Evolutionary conservation across 768 basidiomycete genomes (phyloP), one percentile per base, ranked within the genome.

Genomic region (Clitopilus passeckerianus): DNA sequence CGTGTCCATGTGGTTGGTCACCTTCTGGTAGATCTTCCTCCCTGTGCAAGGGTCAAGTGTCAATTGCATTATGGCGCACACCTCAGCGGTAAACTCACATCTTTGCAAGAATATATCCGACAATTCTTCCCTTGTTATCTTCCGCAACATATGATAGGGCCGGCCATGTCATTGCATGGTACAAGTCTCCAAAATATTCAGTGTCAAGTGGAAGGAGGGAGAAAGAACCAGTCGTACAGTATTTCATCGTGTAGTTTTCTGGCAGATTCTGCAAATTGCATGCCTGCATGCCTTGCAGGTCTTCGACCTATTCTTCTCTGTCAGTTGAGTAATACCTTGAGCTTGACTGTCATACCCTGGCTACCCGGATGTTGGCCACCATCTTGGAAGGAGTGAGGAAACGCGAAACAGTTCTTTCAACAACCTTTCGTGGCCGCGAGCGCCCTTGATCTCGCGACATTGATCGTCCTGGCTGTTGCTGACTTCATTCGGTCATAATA

Each of bases 161-260:
- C 1, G 95, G 95, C 95, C 95, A 98, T n/a, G 93, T 92, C 75
- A 96, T 80, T 8, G 86, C 85, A 68, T 97, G 95, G 72, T 95
- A 98, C 53, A 96, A 80, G 71, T 95, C 93, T 80, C 34, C n/a
- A 43, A 18, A 15, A n/a, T 85, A 62, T 23, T 56, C 52, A 30
- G 35, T 16, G 16, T 6, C 34, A 15, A 0, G 16, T 41, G 52
- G 30, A 12, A 5, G 18, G 20, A 22, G 7, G 44, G 33, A 22
- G 34, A 12, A 7, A 9, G 44, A 10, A 9, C 0, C 5, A 20
- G 22, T 62, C 81, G 58, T 64, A 90, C 89, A 91, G 64, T 89
- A 90, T 70, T 85, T 85, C 80, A 93, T 87, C 1, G 89, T 90
- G 70, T 95, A 95, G 73, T 95, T 94, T 77, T 97, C 95, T 0